These are phyloP conservation scores for Hanseniaspora nectarophila DNA, from an alignment of 805 yeast species.

Conservation along the genomic window DNA sequence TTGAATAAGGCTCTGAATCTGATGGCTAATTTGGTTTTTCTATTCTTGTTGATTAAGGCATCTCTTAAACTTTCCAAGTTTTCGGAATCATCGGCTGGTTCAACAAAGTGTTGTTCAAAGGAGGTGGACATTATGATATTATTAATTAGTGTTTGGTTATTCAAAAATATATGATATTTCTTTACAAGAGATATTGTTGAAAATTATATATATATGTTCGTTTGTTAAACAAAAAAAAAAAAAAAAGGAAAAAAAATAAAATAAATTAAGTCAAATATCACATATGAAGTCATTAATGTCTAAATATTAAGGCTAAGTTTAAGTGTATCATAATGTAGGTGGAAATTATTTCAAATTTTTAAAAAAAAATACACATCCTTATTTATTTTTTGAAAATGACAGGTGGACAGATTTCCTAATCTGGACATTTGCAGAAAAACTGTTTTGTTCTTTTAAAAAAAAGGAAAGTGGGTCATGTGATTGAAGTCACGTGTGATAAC, in stretches of 20 bases:
- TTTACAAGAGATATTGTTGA: too few relatives aligned
- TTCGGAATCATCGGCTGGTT: conserved; percentile 28
- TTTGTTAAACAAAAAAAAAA: background rate
- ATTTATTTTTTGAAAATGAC: too few relatives aligned
- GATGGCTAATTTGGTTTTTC: conserved; percentile 63
- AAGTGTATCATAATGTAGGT: too few relatives aligned
- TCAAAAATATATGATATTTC: background rate
- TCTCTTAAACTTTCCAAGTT: conserved; percentile 60
- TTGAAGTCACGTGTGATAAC: background rate
- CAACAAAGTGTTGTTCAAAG: conserved; percentile 29
- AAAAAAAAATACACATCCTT: too few relatives aligned
- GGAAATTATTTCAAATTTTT: too few relatives aligned
- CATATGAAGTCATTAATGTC: too few relatives aligned
- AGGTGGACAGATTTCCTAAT: background rate
- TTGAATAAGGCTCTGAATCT: conserved; percentile 91
- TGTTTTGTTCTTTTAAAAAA: too few relatives aligned
- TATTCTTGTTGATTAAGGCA: conserved; percentile 50
- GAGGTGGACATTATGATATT: conserved; percentile 26
- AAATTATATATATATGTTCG: too few relatives aligned
- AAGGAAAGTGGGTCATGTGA: background rate
- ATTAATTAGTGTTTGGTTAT: background rate
- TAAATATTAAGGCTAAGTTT: too few relatives aligned
- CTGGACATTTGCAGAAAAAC: background rate
- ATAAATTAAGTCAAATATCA: too few relatives aligned
- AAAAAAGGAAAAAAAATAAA: background rate